phyloP scores from a whole-genome alignment of 169 alveolate genomes.

The Eimeria maxima region DNA sequence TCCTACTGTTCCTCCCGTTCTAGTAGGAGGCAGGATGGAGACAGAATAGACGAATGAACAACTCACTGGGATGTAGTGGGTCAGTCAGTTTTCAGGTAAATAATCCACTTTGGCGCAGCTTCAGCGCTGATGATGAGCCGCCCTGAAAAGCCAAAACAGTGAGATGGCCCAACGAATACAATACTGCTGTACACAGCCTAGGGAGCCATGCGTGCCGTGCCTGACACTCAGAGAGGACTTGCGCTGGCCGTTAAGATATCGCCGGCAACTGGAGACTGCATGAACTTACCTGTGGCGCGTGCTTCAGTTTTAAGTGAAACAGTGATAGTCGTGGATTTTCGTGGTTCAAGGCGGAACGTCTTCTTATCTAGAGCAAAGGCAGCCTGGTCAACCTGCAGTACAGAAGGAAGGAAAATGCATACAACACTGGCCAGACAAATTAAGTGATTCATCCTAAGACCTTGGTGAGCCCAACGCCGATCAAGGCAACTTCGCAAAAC shows the following conservation, averaged over 20 bases:
- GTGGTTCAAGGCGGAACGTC: constrained; percentile 45
- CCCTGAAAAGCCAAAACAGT: constrained; percentile 66
- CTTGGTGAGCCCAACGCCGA: background rate
- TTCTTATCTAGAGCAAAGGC: constrained; percentile 73
- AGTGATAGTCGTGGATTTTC: constrained; percentile 68
- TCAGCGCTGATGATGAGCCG: constrained; percentile 79
- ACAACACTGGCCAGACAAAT: too few species aligned
- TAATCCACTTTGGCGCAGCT: constrained; percentile 74
- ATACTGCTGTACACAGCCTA: background rate
- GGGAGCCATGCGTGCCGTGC: background rate
- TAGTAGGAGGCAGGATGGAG: background rate
- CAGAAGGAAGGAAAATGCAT: background rate
- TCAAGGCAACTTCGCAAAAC: background rate
- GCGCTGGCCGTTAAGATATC: background rate
- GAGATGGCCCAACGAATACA: background rate
- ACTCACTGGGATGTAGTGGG: background rate
- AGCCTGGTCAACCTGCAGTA: constrained; percentile 75
- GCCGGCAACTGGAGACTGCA: background rate
- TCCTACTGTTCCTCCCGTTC: background rate
- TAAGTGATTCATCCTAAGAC: background rate
- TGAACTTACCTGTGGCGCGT: constrained; percentile 43
- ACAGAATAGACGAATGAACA: background rate
- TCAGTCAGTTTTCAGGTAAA: constrained; percentile 79
- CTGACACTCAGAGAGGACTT: background rate
- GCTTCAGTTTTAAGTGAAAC: constrained; percentile 59